These are phyloP conservation scores for Arthrobotrys entomopaga DNA, from an alignment of 2,329 filamentous ascomycete species.

Conservation along the genomic window DNA sequence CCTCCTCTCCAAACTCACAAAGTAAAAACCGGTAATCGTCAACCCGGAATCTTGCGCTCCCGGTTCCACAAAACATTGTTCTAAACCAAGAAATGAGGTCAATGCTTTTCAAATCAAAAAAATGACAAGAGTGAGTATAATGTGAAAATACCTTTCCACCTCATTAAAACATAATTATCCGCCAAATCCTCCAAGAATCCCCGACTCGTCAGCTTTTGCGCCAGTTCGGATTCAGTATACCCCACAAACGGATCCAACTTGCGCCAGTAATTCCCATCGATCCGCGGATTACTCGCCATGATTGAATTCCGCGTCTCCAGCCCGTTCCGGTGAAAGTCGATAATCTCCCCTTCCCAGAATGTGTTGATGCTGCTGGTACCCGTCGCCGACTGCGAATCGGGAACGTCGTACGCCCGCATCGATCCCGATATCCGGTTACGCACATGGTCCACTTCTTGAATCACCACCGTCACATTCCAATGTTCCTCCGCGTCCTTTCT, in stretches of 20 bases:
- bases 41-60: conserved; percentile 63
- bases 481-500: conserved; percentile 65
- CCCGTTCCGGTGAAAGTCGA: conserved; percentile 67
- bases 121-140: conserved; percentile 37
- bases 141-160: conserved; percentile 67
- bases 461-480: conserved; percentile 75
- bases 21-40: conserved; percentile 69
- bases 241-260: conserved; percentile 63
- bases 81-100: conserved; percentile 59
- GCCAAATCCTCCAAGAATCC: conserved; percentile 62
- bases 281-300: conserved; percentile 63
- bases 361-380: conserved; percentile 69
- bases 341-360: conserved; percentile 75
- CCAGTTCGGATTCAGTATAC: conserved; percentile 62
- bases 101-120: neutral
- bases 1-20: conserved; percentile 65
- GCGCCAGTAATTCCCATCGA: conserved; percentile 60
- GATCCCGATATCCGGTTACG: conserved; percentile 73
- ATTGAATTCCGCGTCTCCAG: conserved; percentile 62
- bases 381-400: conserved; percentile 61
- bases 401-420: conserved; percentile 77
- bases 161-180: conserved; percentile 68
- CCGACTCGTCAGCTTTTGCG: conserved; percentile 63
- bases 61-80: conserved; percentile 59
- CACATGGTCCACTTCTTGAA: conserved; percentile 71